These are phyloP conservation scores for Pseudocercospora cruenta DNA, from an alignment of 2,329 filamentous ascomycete species.

Conservation along the genomic window DNA sequence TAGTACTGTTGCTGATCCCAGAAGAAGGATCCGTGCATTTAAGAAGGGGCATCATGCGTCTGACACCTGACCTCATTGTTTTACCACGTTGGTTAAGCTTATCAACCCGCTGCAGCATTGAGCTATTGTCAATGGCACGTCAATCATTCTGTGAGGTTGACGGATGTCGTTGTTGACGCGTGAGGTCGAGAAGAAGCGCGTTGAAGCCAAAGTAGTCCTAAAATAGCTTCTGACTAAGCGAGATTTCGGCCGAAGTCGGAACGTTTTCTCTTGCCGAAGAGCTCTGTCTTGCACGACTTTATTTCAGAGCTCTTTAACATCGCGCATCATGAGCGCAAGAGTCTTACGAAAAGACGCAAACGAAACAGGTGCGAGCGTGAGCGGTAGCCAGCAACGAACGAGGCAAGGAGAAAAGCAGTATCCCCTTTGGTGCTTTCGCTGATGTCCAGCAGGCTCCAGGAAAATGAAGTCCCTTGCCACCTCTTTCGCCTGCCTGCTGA, in stretches of 20 bases:
- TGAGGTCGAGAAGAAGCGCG: no score
- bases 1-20: background rate
- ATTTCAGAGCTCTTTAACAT: no score
- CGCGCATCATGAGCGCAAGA: no score
- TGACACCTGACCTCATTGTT: background rate
- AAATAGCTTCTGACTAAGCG: background rate
- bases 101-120: background rate
- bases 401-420: background rate
- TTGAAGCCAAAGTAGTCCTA: background rate
- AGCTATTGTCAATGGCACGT: background rate
- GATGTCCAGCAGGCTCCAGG: background rate
- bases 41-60: background rate
- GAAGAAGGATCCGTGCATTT: background rate
- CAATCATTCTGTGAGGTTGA: background rate
- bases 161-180: background rate
- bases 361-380: background rate
- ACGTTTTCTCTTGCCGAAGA: background rate
- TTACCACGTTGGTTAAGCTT: background rate
- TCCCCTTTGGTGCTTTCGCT: background rate
- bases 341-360: no score
- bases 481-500: background rate
- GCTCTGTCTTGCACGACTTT: no score
- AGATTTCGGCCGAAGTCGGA: background rate
- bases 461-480: background rate
- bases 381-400: background rate